Conservation (phyloP, 2,329 filamentous ascomycete genomes). For the Venturia nashicola region DNA sequence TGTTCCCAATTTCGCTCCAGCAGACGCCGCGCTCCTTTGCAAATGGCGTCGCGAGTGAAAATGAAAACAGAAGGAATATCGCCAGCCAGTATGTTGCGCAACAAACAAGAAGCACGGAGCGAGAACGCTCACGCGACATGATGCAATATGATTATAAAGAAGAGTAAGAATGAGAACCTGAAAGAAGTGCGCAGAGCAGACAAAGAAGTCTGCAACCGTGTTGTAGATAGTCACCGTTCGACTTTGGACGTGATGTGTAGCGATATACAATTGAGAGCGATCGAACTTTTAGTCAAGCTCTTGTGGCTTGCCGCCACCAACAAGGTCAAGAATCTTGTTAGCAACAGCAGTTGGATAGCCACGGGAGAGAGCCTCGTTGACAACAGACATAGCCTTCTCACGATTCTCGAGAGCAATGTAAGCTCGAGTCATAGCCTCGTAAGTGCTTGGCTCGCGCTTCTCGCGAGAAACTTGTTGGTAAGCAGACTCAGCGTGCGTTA, state of each 20-base stretch:
- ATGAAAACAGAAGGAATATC: background rate
- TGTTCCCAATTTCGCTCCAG: background rate
- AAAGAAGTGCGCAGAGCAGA: background rate
- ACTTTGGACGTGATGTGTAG: background rate
- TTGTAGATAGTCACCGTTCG: background rate
- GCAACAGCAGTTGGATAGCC: constrained; percentile 88
- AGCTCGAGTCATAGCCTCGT: constrained; percentile 95
- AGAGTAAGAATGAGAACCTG: background rate
- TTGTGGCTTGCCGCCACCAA: constrained; percentile 25
- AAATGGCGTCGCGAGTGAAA: background rate
- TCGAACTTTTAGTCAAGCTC: background rate
- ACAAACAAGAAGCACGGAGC: background rate
- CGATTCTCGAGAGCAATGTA: constrained; percentile 77
- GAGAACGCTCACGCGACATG: background rate
- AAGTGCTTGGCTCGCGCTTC: constrained; percentile 90
- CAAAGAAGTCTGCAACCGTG: background rate
- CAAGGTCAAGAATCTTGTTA: constrained; percentile 84
- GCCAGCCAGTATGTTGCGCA: background rate
- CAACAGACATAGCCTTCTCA: constrained; percentile 61
- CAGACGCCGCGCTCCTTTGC: background rate
- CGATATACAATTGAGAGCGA: background rate
- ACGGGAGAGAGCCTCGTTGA: constrained; percentile 79
- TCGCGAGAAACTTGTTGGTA: constrained; percentile 67
- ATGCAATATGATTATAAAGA: background rate
- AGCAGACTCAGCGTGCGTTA: constrained; percentile 63